Evolutionary conservation across 352 stramenopile species (phyloP), one percentile per base, ranked within the genome.

Genomic region (Peronospora farinosa): DNA sequence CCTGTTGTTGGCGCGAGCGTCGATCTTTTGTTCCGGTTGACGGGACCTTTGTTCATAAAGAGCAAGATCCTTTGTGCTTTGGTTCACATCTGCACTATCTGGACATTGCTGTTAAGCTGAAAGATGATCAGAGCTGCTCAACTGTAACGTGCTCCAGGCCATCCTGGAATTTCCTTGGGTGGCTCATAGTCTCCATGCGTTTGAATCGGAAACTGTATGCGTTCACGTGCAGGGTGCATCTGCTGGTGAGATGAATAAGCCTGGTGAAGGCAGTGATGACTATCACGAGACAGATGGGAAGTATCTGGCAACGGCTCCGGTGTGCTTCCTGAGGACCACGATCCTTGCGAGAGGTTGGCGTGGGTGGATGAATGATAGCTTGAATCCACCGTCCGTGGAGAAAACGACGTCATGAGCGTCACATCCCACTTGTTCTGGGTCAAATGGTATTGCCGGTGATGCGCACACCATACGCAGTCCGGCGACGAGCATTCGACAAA

Each of bases 401-500:
- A 86, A 35, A 81, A 67, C 11, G 59, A 69, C 15, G 63, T 64
- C 54, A 84, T 67, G 30, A 84, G 63, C 52, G 72, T 79, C 19
- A 75, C 49, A 51, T 83, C 72, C 72, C 72, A 84, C 43, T 83
- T 86, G 46, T 62, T 72, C 47, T 79, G 65, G 51, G 72, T 63
- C 28, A 67, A 64, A 56, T 86, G 65, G 50, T 72, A 86, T 3
- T 72, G 74, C 16, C 72, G 73, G 51, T 88, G 74, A 60, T 88
- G 74, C 4, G 73, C 72, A 52, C 77, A 88, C 77, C 77, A 88
- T 36, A 85, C 74, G 33, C 77, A 88, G 42, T 72, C 61, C 6
- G 77, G 67, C 30, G 73, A 79, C 10, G 74, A 71, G 31, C 77
- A 88, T 61, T 85, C 77, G 49, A 85, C 74, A 55, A 85, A 88